These are phyloP conservation scores for Auricularia cornea DNA, from an alignment of 768 basidiomycete genomes.

Conservation along the genomic window DNA sequence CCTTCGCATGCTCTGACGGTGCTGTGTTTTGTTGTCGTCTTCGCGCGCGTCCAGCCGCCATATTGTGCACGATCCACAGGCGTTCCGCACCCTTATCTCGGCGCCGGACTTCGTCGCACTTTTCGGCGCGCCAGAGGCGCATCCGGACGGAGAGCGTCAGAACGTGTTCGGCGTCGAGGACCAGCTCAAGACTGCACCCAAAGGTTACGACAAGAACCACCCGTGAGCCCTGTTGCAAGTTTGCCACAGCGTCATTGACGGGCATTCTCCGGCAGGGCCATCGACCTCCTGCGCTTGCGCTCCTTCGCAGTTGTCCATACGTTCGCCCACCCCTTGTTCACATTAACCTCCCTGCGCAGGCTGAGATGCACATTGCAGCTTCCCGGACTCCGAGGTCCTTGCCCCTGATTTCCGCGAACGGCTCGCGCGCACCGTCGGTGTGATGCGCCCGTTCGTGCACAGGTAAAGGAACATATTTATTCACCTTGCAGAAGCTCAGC, in stretches of 20 bases:
- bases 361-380: conserved; percentile 35
- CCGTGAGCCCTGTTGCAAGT: conserved; percentile 35
- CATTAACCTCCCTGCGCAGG: conserved; percentile 8
- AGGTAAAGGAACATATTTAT: conserved; percentile 37
- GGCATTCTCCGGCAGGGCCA: conserved; percentile 49
- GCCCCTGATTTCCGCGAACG: conserved; percentile 55
- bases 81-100: conserved; percentile 60
- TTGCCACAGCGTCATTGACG: neutral
- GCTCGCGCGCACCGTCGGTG: conserved; percentile 42
- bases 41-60: conserved; percentile 37
- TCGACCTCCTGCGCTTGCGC: conserved; percentile 83
- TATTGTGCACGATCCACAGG: conserved; percentile 50
- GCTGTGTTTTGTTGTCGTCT: neutral
- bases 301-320: conserved; percentile 59
- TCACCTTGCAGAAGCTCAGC: neutral
- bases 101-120: conserved; percentile 60
- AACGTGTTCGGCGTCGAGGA: conserved; percentile 86
- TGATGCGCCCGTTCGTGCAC: conserved; percentile 71
- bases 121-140: conserved; percentile 64
- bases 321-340: conserved; percentile 26
- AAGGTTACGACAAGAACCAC: conserved; percentile 80
- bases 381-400: conserved; percentile 68
- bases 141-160: conserved; percentile 51
- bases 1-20: too few relatives aligned
- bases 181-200: conserved; percentile 85